Evolutionary conservation across 495 filamentous ascomycete genomes (phyloP), one percentile per base, ranked within the genome.

Genomic region (Aspergillus olivimuriae): DNA sequence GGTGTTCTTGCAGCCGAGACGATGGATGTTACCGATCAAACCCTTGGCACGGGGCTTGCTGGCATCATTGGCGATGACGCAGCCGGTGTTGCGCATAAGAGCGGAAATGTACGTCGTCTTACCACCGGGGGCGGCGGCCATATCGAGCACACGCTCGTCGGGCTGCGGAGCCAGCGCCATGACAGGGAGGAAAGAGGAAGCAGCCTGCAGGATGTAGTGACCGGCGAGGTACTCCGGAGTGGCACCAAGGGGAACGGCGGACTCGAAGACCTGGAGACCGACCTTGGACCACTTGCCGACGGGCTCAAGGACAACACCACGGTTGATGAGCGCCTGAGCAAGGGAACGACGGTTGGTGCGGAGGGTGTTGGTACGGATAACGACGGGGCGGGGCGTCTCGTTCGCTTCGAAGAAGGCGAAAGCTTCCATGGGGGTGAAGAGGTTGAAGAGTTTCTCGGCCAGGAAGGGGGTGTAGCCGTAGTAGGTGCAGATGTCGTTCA

Each of bases 361-460:
- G 34, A 98, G 77, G 5, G 92, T 97, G 61, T 98, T 98, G 38
- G 92, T 96, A 65, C 92, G 86, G 47, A 86, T 77, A 47, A 90
- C 85, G 34, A 96, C 79, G 1, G 91, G 91, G 36, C 91, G 82
- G 15, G 85, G 76, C 17, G 85, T 88, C 66, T 98, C 92, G 77
- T 98, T 98, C 34, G 90, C 90, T 63, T 98, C 92, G 67, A 98
- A 98, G 66, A 98, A 98, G 5, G 89, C 89, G 46, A 98, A 95
- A 0, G 92, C 94, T 67, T 98, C 94, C 54, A 83, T 81, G 18
- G 94, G 86, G 1, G 89, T 78, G 73, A 98, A 98, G 5, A 98
- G 81, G 53, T 86, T 84, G 65, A 86, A 81, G 4, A 95, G 77
- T 65, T 94, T 95, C 56, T 88, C 84, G 2, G 87, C 89, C 12